Evolutionary conservation across 352 stramenopile species (phyloP).

Genomic region (Proteromonas lacertae): DNA sequence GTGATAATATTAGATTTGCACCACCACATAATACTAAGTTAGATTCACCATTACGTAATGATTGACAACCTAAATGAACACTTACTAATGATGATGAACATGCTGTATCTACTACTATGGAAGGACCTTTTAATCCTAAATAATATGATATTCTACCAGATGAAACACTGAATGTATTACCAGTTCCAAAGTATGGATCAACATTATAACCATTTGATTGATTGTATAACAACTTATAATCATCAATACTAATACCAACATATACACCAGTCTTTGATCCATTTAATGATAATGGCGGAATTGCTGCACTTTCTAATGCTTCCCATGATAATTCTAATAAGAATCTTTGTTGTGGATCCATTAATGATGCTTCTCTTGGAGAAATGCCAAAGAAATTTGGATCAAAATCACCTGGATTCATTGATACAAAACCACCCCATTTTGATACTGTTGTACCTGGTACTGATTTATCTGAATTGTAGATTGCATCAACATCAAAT

Average conservation of each 20-base stretch:
- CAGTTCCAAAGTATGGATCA: background rate
- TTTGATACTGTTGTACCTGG: background rate
- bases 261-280: background rate
- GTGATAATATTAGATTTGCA: no score
- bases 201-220: no score
- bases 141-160: no score
- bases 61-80: no score
- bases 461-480: background rate
- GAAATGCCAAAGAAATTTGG: background rate
- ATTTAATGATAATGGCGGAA: background rate
- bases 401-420: background rate
- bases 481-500: background rate
- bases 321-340: background rate
- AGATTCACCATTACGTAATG: conserved; percentile 3
- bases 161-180: background rate
- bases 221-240: no score
- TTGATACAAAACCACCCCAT: background rate
- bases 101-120: no score
- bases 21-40: conserved; percentile 5
- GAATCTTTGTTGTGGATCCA: background rate
- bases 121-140: conserved; percentile 11
- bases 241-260: background rate
- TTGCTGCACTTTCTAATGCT: background rate
- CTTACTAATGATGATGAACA: no score
- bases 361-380: background rate